These are phyloP conservation scores for Hypoxylon sp. DNA, from an alignment of 2,329 filamentous ascomycete genomes.

Conservation along the genomic window DNA sequence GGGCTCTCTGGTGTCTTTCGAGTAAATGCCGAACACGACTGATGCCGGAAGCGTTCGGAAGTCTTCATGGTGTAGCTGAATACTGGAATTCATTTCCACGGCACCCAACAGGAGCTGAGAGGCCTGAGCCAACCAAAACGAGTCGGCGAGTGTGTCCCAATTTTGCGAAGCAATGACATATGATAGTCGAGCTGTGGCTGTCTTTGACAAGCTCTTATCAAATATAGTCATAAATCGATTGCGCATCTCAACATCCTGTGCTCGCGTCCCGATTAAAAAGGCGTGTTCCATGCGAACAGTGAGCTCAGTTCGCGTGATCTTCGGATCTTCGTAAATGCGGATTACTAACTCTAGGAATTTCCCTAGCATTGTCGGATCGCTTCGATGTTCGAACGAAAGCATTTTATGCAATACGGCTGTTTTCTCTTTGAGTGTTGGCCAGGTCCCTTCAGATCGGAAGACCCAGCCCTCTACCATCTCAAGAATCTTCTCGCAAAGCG, in stretches of 20 bases:
- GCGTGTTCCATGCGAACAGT: slow-evolving; percentile 98
- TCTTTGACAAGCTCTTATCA: slow-evolving; percentile 93
- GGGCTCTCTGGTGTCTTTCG: slow-evolving; percentile 75
- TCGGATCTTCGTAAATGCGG: slow-evolving; percentile 97
- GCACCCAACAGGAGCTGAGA: slow-evolving; percentile 93
- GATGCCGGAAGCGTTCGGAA: slow-evolving; percentile 84
- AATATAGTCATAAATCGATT: slow-evolving; percentile 98
- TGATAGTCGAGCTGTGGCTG: slow-evolving; percentile 87
- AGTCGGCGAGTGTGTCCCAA: slow-evolving; percentile 95
- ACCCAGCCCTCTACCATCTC: slow-evolving; percentile 97
- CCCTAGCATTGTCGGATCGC: slow-evolving; percentile 86
- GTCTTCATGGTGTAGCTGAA: slow-evolving; percentile 86
- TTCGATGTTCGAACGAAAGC: slow-evolving; percentile 91
- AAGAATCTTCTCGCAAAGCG: slow-evolving; percentile 91
- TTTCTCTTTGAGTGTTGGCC: slow-evolving; percentile 98
- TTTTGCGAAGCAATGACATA: slow-evolving; percentile 95
- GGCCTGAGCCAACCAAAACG: slow-evolving; percentile 97
- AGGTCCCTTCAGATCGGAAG: slow-evolving; percentile 93
- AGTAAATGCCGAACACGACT: slow-evolving; percentile 79
- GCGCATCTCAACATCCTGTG: slow-evolving; percentile 95
- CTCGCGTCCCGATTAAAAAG: slow-evolving; percentile 94
- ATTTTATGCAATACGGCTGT: slow-evolving; percentile 99
- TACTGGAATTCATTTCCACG: slow-evolving; percentile 84
- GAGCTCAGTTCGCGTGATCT: slow-evolving; percentile 93
- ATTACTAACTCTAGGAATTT: slow-evolving; percentile 97